Evolutionary conservation across 805 yeast species (phyloP).

Genomic region (Metschnikowia drakensbergensis): DNA sequence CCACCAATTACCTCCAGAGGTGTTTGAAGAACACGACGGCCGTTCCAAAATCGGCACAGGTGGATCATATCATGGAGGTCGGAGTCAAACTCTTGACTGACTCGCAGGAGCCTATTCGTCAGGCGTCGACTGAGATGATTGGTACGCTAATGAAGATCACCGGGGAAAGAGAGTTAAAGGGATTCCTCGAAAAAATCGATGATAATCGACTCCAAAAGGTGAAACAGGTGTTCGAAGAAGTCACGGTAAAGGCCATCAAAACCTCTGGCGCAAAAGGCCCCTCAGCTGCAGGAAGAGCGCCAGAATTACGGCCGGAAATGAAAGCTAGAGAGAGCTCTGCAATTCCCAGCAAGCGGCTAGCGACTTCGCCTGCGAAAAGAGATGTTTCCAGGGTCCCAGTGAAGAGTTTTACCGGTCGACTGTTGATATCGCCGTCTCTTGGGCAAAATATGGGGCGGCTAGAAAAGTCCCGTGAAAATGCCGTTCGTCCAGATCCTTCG

Average conservation of each 20-base stretch:
- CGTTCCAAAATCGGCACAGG: slow-evolving; percentile 50
- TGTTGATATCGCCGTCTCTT: slow-evolving; percentile 28
- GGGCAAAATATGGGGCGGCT: background rate
- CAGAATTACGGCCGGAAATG: slow-evolving; percentile 7
- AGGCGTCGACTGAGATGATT: slow-evolving; percentile 68
- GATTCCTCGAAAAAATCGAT: slow-evolving; percentile 66
- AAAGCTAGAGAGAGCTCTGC: slow-evolving; percentile 9
- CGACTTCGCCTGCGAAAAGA: slow-evolving; percentile 56
- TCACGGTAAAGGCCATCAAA: slow-evolving; percentile 42
- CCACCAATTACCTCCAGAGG: slow-evolving; percentile 60
- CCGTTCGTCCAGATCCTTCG: background rate
- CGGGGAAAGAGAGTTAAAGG: slow-evolving; percentile 65
- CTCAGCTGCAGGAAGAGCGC: slow-evolving; percentile 2
- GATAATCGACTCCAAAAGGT: slow-evolving; percentile 69
- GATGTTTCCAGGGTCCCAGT: slow-evolving; percentile 22
- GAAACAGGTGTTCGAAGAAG: slow-evolving; percentile 51
- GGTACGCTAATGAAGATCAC: slow-evolving; percentile 82
- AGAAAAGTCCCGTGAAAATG: slow-evolving; percentile 6
- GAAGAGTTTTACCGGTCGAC: slow-evolving; percentile 42
- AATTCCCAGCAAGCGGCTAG: slow-evolving; percentile 65
- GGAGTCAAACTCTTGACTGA: slow-evolving; percentile 70
- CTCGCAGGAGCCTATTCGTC: slow-evolving; percentile 79
- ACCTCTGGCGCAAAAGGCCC: slow-evolving; percentile 2
- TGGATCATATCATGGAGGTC: slow-evolving; percentile 53
- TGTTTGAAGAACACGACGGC: slow-evolving; percentile 50